phyloP scores from a whole-genome alignment of 2,329 filamentous ascomycete genomes.

The Orbilia blumenaviensis region DNA sequence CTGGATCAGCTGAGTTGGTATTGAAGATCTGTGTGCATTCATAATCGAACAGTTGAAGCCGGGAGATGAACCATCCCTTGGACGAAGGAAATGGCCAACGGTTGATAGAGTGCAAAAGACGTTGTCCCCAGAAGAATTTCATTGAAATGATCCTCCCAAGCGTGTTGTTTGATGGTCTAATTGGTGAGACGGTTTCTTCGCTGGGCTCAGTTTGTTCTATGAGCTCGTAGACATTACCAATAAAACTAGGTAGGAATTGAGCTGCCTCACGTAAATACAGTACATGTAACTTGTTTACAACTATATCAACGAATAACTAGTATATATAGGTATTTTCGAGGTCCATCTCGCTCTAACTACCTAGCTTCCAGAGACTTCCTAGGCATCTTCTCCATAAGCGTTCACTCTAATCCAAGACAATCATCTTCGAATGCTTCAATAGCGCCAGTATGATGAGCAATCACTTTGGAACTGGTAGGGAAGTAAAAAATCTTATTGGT shows the following conservation, averaged over 20 bases:
- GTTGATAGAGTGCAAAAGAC: conserved; percentile 58
- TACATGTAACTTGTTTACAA: conserved; percentile 59
- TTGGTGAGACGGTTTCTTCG: neutral
- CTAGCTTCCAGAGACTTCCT: conserved; percentile 56
- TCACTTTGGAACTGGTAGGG: conserved; percentile 57
- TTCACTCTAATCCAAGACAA: conserved; percentile 59
- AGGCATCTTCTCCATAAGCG: conserved; percentile 58
- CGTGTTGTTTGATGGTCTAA: neutral
- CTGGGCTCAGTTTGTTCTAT: conserved; percentile 13
- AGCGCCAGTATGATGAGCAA: conserved; percentile 14
- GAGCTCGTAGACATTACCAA: conserved; percentile 60
- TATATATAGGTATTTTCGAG: conserved; percentile 57
- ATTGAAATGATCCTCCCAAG: conserved; percentile 59
- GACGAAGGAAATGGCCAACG: conserved; percentile 61
- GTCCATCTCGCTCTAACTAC: conserved; percentile 57
- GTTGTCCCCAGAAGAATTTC: neutral
- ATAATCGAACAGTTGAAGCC: conserved; percentile 59
- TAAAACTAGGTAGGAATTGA: conserved; percentile 54
- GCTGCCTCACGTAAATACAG: conserved; percentile 57
- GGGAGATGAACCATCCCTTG: conserved; percentile 61
- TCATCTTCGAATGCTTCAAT: conserved; percentile 55
- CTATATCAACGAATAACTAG: conserved; percentile 48
- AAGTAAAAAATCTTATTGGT: conserved; percentile 56
- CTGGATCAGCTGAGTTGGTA: conserved; percentile 56
- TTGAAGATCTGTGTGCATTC: conserved; percentile 57